Base-by-base conservation (phyloP, 2,329 filamentous ascomycete genomes). In the Colletotrichum tofieldiae region DNA sequence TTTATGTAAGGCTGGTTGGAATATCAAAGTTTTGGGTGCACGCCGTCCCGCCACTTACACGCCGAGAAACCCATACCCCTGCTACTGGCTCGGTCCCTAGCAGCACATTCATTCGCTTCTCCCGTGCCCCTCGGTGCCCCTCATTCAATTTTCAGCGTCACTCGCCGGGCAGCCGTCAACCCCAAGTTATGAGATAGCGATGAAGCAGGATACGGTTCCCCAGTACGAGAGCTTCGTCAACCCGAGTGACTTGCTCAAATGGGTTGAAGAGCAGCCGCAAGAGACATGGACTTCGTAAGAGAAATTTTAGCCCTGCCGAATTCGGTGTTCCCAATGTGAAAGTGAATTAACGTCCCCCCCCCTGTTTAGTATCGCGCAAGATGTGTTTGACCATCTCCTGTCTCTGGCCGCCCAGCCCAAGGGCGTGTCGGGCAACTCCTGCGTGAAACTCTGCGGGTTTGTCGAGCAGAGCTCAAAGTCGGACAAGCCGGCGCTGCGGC, bases 391-490 rank as follows among this genome's bases (percentile, higher is more conserved):
- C 18, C 81, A 82, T 60, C 83, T 90, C 14, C 81, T 90, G 5
- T 76, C 79, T 20, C 83, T 83, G 70, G 87, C 88, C 37, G 83
- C 85, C 12, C 86, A 88, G 76, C 88, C 89, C 16, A 87, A 86
- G 64, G 86, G 87, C 65, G 83, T 84, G 35, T 90, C 88, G 5
- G 88, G 88, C 16, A 87, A 90, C 76, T 86, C 88, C 18, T 91
- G 87, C 70, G 84, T 88, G 73, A 89, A 88, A 77, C 85, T 92
- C 26, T 91, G 89, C 74, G 88, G 89, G 41, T 91, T 92, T 74
- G 85, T 92, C 71, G 89, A 91, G 76, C 86, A 89, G 72, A 88
- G 88, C 64, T 86, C 85, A 74, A 88, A 85, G 75, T 89, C 90
- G 3, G 74, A 77, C 18, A 84, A 85, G 12, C 73, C 80, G 35